Conservation (phyloP, 1,284 basidiomycete species). For the Spongispora temasekensis region DNA sequence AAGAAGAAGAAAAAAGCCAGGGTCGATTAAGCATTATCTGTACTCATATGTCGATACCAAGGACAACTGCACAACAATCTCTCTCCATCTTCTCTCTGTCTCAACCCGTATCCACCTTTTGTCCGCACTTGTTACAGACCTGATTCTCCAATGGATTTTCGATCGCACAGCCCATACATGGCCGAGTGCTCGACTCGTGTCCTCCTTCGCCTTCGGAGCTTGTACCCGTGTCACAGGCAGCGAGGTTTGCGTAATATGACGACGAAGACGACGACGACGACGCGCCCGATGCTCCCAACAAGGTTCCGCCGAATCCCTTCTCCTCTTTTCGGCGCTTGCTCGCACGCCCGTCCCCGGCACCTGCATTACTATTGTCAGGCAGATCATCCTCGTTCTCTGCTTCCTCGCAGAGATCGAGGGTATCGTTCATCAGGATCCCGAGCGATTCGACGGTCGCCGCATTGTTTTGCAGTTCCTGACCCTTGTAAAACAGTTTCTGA, state of each 20-base stretch:
- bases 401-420: slow-evolving; percentile 64
- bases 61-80: slow-evolving; percentile 14
- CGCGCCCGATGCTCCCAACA: slow-evolving; percentile 39
- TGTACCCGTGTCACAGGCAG: slow-evolving; percentile 32
- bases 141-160: slow-evolving; percentile 38
- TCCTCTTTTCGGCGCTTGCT: slow-evolving; percentile 56
- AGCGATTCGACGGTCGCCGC: slow-evolving; percentile 57
- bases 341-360: slow-evolving; percentile 42
- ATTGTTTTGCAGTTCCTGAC: slow-evolving; percentile 66
- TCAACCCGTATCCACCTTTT: slow-evolving; percentile 17
- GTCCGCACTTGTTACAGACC: slow-evolving; percentile 44
- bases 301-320: slow-evolving; percentile 72
- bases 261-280: slow-evolving; percentile 9
- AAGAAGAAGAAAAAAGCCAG: slow-evolving; percentile 20
- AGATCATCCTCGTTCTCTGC: slow-evolving; percentile 57
- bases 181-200: slow-evolving; percentile 34
- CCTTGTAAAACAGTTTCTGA: slow-evolving; percentile 66
- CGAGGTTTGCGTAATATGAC: slow-evolving; percentile 25
- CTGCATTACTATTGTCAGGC: not conserved
- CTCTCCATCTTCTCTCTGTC: not conserved
- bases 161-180: slow-evolving; percentile 48
- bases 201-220: slow-evolving; percentile 34
- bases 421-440: slow-evolving; percentile 63
- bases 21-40: slow-evolving; percentile 37
- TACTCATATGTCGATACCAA: slow-evolving; percentile 34